Conservation (phyloP, 2,329 filamentous ascomycete genomes). For the Paramyrothecium sp. region DNA sequence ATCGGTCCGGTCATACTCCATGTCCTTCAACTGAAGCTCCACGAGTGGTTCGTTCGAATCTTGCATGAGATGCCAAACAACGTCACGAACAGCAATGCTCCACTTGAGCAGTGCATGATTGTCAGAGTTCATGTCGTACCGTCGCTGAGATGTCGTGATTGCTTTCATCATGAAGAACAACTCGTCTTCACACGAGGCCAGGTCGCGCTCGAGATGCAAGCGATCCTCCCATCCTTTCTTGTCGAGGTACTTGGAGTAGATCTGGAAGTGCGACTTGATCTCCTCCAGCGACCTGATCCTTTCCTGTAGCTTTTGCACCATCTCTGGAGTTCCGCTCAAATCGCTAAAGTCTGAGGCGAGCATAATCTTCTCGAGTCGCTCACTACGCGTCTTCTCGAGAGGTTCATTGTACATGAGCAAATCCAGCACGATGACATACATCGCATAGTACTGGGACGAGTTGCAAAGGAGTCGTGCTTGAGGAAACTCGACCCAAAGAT, state of each 20-base stretch:
- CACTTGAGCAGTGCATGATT: conserved; percentile 82
- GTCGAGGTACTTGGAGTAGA: conserved; percentile 84
- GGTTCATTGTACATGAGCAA: conserved; percentile 95
- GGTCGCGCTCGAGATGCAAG: conserved; percentile 82
- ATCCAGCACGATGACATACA: conserved; percentile 98
- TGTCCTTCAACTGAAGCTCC: conserved; percentile 88
- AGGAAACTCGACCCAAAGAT: conserved; percentile 95
- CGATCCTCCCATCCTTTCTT: conserved; percentile 89
- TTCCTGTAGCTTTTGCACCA: conserved; percentile 88
- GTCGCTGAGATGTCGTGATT: conserved; percentile 92
- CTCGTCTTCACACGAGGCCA: conserved; percentile 90
- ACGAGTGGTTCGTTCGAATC: conserved; percentile 85
- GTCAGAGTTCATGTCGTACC: conserved; percentile 69
- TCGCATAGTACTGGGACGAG: conserved; percentile 93
- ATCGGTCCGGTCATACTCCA: conserved; percentile 92
- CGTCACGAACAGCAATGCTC: conserved; percentile 91
- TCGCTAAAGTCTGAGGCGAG: conserved; percentile 98
- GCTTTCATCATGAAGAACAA: conserved; percentile 99
- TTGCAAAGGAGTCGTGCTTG: conserved; percentile 94
- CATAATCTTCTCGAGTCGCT: conserved; percentile 97
- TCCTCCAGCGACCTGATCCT: conserved; percentile 92
- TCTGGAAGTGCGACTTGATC: conserved; percentile 94
- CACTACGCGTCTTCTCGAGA: conserved; percentile 92
- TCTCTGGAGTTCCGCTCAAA: conserved; percentile 85
- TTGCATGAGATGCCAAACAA: conserved; percentile 94